These are phyloP conservation scores for Acacia pycnantha DNA, from an alignment of 331 rosid species.

Conservation along the genomic window DNA sequence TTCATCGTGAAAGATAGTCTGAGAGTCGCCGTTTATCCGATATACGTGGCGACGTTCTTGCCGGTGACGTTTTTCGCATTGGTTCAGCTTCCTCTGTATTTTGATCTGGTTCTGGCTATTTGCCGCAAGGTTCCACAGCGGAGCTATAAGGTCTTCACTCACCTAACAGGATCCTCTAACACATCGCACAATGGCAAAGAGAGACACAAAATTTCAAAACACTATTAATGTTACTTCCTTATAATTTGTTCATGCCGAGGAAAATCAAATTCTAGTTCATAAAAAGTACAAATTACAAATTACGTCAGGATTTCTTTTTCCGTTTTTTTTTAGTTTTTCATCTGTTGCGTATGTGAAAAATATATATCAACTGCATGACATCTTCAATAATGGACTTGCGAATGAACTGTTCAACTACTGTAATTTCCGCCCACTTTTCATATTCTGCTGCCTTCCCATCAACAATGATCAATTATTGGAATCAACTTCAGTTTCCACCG, in stretches of 20 bases:
- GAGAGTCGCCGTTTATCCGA: conserved; percentile 38
- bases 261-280: no score
- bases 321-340: no score
- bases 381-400: no score
- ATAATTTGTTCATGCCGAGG: background rate
- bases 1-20: conserved; percentile 25
- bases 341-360: no score
- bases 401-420: no score
- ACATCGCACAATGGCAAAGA: background rate
- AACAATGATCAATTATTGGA: no score
- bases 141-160: conserved; percentile 35
- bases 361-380: no score
- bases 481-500: no score
- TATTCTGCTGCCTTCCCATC: no score
- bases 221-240: background rate
- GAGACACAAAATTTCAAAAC: background rate
- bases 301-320: background rate
- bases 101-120: conserved; percentile 37
- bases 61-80: conserved; percentile 44
- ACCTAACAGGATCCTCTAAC: background rate
- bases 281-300: no score
- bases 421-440: no score
- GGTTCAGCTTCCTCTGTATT: conserved; percentile 47
- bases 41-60: conserved; percentile 39
- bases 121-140: conserved; percentile 47